phyloP scores from a whole-genome alignment of 306 rosid genomes.

The Rubus idaeus region DNA sequence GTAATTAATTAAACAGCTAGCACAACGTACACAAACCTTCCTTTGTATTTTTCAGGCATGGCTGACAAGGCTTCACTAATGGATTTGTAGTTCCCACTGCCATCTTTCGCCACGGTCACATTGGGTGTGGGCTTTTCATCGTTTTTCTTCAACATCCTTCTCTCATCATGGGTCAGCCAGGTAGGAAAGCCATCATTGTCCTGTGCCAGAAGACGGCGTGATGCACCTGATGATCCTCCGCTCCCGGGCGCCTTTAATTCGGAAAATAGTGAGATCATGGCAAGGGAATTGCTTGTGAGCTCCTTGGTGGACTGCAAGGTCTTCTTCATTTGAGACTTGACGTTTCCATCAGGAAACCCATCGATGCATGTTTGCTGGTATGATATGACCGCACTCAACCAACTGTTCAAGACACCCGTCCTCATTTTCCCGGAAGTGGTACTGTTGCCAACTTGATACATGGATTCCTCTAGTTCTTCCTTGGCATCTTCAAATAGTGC shows the following conservation, averaged over 20 bases:
- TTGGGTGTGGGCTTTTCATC: constrained; percentile 60
- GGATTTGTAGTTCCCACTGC: constrained; percentile 66
- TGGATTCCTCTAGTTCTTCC: constrained; percentile 47
- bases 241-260: constrained; percentile 1
- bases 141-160: constrained; percentile 57
- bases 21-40: constrained; percentile 43
- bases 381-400: constrained; percentile 85
- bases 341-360: constrained; percentile 65
- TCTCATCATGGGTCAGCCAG: constrained; percentile 53
- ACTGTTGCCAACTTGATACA: not conserved
- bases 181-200: constrained; percentile 49
- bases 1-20: not conserved
- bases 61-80: constrained; percentile 57
- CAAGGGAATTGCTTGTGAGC: constrained; percentile 73
- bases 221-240: not conserved
- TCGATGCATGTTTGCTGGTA: constrained; percentile 73
- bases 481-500: constrained; percentile 43
- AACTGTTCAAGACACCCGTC: constrained; percentile 57
- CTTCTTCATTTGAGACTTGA: constrained; percentile 40
- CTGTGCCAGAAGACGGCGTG: constrained; percentile 41
- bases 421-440: constrained; percentile 1
- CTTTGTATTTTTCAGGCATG: constrained; percentile 52
- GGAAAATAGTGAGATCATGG: constrained; percentile 49
- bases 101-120: constrained; percentile 75
- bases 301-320: constrained; percentile 40